Percentiles rank a stretch among this genome's conserved stretches.
These are phyloP conservation scores for Rubia tinctorum DNA, from an alignment of 305 asterid genomes.

Conservation along the genomic window DNA sequence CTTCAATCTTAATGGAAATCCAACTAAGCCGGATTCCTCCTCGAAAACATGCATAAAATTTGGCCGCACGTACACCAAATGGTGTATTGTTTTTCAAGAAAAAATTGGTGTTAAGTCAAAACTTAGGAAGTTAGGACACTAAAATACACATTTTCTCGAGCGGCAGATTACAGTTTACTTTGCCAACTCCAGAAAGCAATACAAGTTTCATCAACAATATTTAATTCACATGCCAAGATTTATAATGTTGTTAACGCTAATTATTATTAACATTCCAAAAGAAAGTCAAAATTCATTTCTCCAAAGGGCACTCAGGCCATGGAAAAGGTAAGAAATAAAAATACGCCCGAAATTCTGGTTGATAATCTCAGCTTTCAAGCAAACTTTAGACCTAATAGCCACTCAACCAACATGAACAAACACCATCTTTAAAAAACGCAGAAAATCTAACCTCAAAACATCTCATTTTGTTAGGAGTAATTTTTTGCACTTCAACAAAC, in stretches of 20 bases:
- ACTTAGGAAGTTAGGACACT: background rate
- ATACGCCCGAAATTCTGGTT: background rate
- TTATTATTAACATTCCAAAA: background rate
- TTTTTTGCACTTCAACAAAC: too few species aligned
- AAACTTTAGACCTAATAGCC: background rate
- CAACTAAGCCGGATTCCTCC: background rate
- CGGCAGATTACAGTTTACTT: slow-evolving; percentile 21
- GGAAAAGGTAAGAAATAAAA: background rate
- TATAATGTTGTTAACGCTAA: too few species aligned
- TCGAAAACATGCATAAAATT: background rate
- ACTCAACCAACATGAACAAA: slow-evolving; percentile 3
- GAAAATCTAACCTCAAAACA: too few species aligned
- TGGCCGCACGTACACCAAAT: too few species aligned
- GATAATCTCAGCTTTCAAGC: slow-evolving; percentile 1
- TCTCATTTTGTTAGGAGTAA: too few species aligned
- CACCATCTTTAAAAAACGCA: too few species aligned
- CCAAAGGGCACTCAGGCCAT: too few species aligned
- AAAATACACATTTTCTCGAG: slow-evolving; percentile 24
- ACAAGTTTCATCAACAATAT: too few species aligned
- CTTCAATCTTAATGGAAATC: too few species aligned
- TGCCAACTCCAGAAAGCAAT: slow-evolving; percentile 26
- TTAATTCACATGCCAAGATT: background rate
- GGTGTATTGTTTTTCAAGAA: background rate
- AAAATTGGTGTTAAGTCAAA: slow-evolving; percentile 28
- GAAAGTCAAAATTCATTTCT: background rate